Conservation (phyloP, 1,139 yeast species). For the Geotrichum restrictum region DNA sequence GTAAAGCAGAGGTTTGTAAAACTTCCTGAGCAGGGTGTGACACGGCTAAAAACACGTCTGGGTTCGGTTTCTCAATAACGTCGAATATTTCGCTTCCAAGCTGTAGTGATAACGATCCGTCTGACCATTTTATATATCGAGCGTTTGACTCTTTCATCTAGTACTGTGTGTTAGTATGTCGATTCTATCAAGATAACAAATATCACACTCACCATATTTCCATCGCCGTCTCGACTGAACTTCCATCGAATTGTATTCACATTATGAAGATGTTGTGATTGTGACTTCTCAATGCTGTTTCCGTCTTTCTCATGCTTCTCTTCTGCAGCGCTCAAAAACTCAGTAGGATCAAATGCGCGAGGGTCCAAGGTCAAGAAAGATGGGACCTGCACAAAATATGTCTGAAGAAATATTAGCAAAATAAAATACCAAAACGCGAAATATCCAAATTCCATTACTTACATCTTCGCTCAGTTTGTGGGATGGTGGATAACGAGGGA, state of each 20-base stretch:
- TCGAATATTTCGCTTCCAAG: conserved; percentile 87
- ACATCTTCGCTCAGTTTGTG: conserved; percentile 33
- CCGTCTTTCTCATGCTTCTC: conserved; percentile 37
- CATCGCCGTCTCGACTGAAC: conserved; percentile 62
- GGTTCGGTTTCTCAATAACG: conserved; percentile 56
- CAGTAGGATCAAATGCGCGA: conserved; percentile 77
- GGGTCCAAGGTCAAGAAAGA: conserved; percentile 79
- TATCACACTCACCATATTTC: conserved; percentile 44
- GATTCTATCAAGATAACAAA: conserved; percentile 5
- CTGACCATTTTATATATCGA: conserved; percentile 89
- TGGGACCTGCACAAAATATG: conserved; percentile 67
- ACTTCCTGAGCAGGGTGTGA: conserved; percentile 71
- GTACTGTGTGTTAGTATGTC: not conserved
- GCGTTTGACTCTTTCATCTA: conserved; percentile 73
- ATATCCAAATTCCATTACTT: not conserved
- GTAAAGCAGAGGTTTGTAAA: conserved; percentile 49
- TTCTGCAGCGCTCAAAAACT: conserved; percentile 44
- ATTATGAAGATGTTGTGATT: conserved; percentile 54
- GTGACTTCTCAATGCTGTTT: conserved; percentile 48
- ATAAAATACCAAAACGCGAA: conserved; percentile 14
- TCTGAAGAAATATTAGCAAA: conserved; percentile 29
- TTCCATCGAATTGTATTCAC: conserved; percentile 93
- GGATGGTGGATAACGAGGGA: conserved; percentile 69
- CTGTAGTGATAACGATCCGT: conserved; percentile 80
- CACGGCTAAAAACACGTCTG: conserved; percentile 68